Conservation (phyloP, 345 rosid species). For the Syzygium grande region DNA sequence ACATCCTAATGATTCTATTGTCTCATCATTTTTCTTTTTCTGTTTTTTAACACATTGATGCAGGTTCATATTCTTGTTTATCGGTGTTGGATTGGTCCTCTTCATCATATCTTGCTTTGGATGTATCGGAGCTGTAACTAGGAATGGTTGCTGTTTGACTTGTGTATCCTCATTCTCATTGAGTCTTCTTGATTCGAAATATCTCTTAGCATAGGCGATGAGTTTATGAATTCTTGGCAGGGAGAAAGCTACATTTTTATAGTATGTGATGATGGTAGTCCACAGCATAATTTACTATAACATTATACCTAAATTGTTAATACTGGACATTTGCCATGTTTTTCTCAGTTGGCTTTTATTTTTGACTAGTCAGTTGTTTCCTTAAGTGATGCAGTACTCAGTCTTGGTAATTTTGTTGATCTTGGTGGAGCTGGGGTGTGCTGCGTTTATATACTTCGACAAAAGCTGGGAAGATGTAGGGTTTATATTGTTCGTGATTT, state of each 20-base stretch:
- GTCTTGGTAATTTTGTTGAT: slow-evolving; percentile 69
- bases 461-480: slow-evolving; percentile 82
- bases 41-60: slow-evolving; percentile 2
- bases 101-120: slow-evolving; percentile 85
- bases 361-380: slow-evolving; percentile 14
- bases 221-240: background rate
- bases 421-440: slow-evolving; percentile 78
- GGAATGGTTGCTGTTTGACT: slow-evolving; percentile 78
- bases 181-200: background rate
- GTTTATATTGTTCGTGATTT: background rate
- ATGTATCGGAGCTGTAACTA: slow-evolving; percentile 59
- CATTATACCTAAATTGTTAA: background rate
- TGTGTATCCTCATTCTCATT: slow-evolving; percentile 65
- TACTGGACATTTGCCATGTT: background rate
- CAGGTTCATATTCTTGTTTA: slow-evolving; percentile 91
- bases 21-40: slow-evolving; percentile 4
- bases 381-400: slow-evolving; percentile 74
- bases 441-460: slow-evolving; percentile 85
- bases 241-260: background rate
- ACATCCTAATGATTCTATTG: background rate
- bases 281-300: background rate
- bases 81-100: slow-evolving; percentile 75
- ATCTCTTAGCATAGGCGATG: background rate
- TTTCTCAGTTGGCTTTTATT: background rate
- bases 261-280: background rate